Conservation (phyloP, 208 protist species). For the Trypanosoma platydactyli region DNA sequence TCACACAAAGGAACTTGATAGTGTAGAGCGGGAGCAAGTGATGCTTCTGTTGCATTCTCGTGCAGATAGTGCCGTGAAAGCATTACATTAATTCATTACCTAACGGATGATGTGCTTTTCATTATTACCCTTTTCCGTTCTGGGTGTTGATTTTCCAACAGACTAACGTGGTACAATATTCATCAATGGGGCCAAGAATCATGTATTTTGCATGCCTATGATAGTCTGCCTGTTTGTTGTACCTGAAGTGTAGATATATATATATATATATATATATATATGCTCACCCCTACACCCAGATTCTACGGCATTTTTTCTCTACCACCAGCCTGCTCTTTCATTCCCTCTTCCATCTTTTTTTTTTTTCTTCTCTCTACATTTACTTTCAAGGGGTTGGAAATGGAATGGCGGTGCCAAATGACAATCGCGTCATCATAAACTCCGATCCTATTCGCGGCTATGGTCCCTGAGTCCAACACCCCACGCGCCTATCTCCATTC, state of each 20-base stretch:
- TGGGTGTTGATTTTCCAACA: neutral
- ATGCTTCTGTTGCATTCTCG: slow-evolving; percentile 3
- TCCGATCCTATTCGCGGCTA: too few relatives aligned
- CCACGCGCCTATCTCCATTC: too few relatives aligned
- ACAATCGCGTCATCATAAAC: too few relatives aligned
- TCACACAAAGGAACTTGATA: neutral
- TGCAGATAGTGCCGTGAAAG: slow-evolving; percentile 9
- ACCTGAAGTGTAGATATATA: neutral
- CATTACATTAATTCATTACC: slow-evolving; percentile 3
- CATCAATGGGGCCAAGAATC: too few relatives aligned
- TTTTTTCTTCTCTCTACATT: neutral
- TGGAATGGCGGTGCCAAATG: too few relatives aligned
- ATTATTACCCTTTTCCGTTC: neutral
- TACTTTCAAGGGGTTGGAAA: neutral
- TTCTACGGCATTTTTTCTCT: neutral
- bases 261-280: neutral
- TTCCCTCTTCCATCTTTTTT: neutral
- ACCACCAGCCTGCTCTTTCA: neutral
- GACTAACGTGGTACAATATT: too few relatives aligned
- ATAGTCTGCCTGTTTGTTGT: too few relatives aligned
- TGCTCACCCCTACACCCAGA: neutral
- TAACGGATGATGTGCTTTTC: neutral
- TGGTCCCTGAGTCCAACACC: too few relatives aligned
- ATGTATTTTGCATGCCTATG: too few relatives aligned
- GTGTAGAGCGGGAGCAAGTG: neutral